Base-by-base conservation (phyloP, 2,329 filamentous ascomycete genomes). In the Claviceps fusiformis region DNA sequence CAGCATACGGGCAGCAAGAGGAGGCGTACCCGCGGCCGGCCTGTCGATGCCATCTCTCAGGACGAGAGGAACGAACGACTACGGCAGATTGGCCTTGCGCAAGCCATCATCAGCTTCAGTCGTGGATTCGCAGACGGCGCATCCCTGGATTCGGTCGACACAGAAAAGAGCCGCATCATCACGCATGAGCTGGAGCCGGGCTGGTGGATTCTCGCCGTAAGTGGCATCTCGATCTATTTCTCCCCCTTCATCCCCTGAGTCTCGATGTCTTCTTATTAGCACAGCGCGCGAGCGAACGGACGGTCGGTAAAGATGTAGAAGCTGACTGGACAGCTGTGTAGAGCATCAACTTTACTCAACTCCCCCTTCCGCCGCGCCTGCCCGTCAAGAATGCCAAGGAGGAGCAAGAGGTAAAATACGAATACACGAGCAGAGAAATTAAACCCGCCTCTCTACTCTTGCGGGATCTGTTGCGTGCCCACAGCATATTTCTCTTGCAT, bases 101-200 rank as follows among this genome's bases (percentile, higher is more conserved):
- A 98, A 73, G 93, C 91, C 67, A 95, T 97, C 86, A 86, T 95
- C 57, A 87, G 85, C 67, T 98, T 98, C 72, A 87, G 88, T 63
- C 86, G 84, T 66, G 91, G 84, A 63, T 98, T 98, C 70, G 87
- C 91, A 2, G 79, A 82, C 58, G 88, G 85, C 57, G 77, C 84
- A 61, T 69, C 87, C 2, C 81, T 96, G 44, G 89, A 95, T 63
- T 83, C 83, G 10, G 85, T 98, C 57, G 93, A 98, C 65, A 97
- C 93, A 1, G 88, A 95, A 63, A 93, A 88, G 73, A 83, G 86
- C 52, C 81, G 91, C 37, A 85, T 96, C 39, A 77, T 97, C 39
- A 73, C 96, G 48, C 83, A 89, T 63, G 90, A 98, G 73, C 72
- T 98, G 60, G 92, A 98, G 68, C 75, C 80, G 17, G 87, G 87